Evolutionary conservation across 2,329 filamentous ascomycete genomes (phyloP).

Genomic region (Diplodia sapinea): DNA sequence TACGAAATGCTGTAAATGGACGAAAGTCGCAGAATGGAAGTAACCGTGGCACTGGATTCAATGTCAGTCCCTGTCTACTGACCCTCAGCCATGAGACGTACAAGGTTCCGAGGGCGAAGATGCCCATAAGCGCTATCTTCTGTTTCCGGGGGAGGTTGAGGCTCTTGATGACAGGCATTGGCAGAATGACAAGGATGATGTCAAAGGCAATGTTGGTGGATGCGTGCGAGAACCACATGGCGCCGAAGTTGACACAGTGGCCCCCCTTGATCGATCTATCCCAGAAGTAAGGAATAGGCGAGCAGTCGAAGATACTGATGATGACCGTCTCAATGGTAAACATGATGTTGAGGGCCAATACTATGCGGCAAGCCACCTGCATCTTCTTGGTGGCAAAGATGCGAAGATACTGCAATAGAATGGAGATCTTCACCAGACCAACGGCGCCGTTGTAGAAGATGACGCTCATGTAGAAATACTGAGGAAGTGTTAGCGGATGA

Average conservation of each 20-base stretch:
- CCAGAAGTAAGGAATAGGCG: conserved; percentile 42
- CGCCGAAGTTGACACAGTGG: conserved; percentile 37
- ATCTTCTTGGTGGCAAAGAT: conserved; percentile 39
- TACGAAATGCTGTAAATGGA: conserved; percentile 41
- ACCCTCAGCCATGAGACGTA: conserved; percentile 32
- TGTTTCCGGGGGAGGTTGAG: conserved; percentile 41
- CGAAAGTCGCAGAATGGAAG: conserved; percentile 44
- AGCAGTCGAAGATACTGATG: conserved; percentile 41
- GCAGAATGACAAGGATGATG: conserved; percentile 41
- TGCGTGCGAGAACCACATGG: conserved; percentile 43
- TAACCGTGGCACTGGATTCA: conserved; percentile 39
- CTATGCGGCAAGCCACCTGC: conserved; percentile 37
- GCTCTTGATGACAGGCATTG: conserved; percentile 42
- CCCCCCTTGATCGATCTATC: conserved; percentile 19
- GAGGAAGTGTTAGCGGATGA: not conserved
- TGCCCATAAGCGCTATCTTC: conserved; percentile 41
- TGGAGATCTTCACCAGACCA: conserved; percentile 43
- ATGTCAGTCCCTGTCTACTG: not conserved
- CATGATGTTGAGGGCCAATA: conserved; percentile 38
- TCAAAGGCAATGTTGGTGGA: conserved; percentile 43
- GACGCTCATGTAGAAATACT: conserved; percentile 41
- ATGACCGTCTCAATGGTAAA: conserved; percentile 37
- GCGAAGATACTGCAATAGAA: conserved; percentile 44
- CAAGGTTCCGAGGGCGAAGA: conserved; percentile 44
- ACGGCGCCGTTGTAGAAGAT: conserved; percentile 44